These are phyloP conservation scores for Phlyctochytrium bullatum DNA, from an alignment of 192 early-diverging fungal genomes.

Conservation along the genomic window DNA sequence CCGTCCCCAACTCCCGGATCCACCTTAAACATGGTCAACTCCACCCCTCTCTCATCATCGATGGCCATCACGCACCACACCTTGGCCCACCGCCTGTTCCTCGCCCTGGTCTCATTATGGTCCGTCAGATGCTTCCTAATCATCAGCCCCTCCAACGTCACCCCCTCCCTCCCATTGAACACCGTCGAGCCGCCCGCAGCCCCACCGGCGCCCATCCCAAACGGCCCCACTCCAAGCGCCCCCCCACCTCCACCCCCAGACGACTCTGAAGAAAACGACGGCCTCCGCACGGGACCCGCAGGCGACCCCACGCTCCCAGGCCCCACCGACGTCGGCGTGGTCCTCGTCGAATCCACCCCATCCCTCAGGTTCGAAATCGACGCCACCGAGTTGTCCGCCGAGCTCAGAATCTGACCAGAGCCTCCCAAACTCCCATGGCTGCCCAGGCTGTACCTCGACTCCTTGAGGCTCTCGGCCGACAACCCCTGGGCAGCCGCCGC, in stretches of 20 bases:
- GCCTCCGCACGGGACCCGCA: neutral
- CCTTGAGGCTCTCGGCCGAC: neutral
- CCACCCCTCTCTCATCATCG: constrained; percentile 62
- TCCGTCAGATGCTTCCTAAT: constrained; percentile 86
- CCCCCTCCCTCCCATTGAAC: constrained; percentile 4
- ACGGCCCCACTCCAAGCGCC: too few species aligned
- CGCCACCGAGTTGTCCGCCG: neutral
- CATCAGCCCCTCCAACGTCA: constrained; percentile 67
- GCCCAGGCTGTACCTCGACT: neutral
- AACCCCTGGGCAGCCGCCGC: too few species aligned
- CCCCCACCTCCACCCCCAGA: neutral
- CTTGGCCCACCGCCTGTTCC: constrained; percentile 84
- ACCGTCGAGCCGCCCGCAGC: constrained; percentile 1
- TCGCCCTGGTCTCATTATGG: constrained; percentile 65
- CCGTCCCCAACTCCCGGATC: constrained; percentile 30
- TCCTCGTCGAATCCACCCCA: neutral
- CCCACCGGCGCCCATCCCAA: neutral
- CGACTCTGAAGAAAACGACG: neutral
- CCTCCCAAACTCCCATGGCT: neutral
- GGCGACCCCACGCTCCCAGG: neutral
- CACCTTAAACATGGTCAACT: constrained; percentile 80
- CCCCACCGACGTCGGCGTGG: neutral
- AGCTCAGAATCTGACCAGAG: neutral
- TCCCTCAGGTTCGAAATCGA: neutral
- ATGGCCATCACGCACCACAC: constrained; percentile 59